phyloP scores from a whole-genome alignment of 1,284 basidiomycete genomes.

The Puccinia polysora region DNA sequence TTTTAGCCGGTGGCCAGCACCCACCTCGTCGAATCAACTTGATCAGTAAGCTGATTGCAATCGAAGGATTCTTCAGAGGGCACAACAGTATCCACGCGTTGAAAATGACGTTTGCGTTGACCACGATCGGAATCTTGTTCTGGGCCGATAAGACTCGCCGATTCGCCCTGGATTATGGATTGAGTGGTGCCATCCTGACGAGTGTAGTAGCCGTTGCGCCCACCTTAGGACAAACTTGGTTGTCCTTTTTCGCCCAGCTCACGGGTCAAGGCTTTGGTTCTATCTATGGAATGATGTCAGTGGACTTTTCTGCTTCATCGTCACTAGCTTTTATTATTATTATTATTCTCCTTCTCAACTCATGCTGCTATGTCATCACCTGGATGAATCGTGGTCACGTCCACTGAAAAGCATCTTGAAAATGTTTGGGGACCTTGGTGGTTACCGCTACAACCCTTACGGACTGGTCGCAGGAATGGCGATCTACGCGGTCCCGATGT shows the following conservation, averaged over 20 bases:
- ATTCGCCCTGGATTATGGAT: constrained; percentile 52
- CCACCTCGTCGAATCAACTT: constrained; percentile 45
- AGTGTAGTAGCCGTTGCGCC: constrained; percentile 53
- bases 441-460: constrained; percentile 53
- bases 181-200: constrained; percentile 53
- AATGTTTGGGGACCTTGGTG: constrained; percentile 53
- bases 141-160: constrained; percentile 48
- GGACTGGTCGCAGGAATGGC: constrained; percentile 46
- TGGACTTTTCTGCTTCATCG: background rate
- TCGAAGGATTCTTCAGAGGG: constrained; percentile 49
- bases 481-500: constrained; percentile 49
- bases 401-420: constrained; percentile 44
- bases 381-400: background rate
- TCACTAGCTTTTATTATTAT: background rate
- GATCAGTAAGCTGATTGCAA: constrained; percentile 47
- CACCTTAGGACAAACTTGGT: constrained; percentile 51
- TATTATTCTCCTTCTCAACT: background rate
- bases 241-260: constrained; percentile 53
- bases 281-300: constrained; percentile 44
- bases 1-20: constrained; percentile 48
- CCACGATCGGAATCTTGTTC: constrained; percentile 50
- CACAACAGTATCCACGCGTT: constrained; percentile 51
- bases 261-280: constrained; percentile 48
- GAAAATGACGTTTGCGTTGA: constrained; percentile 51
- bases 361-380: background rate